Percentiles rank a stretch among this genome's conserved stretches.
These are phyloP conservation scores for Penicillium capsulatum DNA, from an alignment of 2,329 filamentous ascomycete genomes.

Conservation along the genomic window DNA sequence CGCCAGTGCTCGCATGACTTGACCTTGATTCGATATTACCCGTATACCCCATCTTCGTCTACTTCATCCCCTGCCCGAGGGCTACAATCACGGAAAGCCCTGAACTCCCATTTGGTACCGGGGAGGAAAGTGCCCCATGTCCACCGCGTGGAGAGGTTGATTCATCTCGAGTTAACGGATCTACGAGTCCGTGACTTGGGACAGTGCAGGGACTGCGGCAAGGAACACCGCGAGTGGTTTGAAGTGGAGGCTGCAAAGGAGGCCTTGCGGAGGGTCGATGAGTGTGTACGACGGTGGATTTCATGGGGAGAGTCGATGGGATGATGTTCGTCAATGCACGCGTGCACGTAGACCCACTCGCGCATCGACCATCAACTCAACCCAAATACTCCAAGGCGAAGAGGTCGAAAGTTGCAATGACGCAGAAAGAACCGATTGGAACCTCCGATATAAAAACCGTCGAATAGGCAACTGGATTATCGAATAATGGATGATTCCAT, in stretches of 20 bases:
- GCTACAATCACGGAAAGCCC: not conserved
- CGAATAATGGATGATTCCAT: conserved; percentile 7
- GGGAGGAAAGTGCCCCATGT: conserved; percentile 73
- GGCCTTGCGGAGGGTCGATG: conserved; percentile 65
- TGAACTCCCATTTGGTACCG: conserved; percentile 22
- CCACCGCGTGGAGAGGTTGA: conserved; percentile 80
- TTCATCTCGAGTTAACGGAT: conserved; percentile 79
- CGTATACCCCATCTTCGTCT: conserved; percentile 53
- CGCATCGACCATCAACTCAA: too few species aligned
- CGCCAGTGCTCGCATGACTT: conserved; percentile 88
- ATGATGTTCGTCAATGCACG: too few species aligned
- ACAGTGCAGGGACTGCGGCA: conserved; percentile 72
- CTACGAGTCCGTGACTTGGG: conserved; percentile 53
- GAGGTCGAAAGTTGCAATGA: too few species aligned
- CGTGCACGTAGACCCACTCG: too few species aligned
- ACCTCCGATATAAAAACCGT: too few species aligned
- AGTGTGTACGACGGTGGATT: conserved; percentile 78
- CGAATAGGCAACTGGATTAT: too few species aligned
- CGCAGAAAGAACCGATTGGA: too few species aligned
- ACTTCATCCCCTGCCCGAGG: conserved; percentile 16
- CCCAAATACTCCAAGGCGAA: too few species aligned
- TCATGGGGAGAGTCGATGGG: conserved; percentile 62
- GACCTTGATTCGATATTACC: conserved; percentile 86
- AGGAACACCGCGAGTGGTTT: conserved; percentile 92
- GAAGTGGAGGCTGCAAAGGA: conserved; percentile 72